These are phyloP conservation scores for Bocquillonia castaneifolia DNA, from an alignment of 441 rosid species.

Conservation along the genomic window DNA sequence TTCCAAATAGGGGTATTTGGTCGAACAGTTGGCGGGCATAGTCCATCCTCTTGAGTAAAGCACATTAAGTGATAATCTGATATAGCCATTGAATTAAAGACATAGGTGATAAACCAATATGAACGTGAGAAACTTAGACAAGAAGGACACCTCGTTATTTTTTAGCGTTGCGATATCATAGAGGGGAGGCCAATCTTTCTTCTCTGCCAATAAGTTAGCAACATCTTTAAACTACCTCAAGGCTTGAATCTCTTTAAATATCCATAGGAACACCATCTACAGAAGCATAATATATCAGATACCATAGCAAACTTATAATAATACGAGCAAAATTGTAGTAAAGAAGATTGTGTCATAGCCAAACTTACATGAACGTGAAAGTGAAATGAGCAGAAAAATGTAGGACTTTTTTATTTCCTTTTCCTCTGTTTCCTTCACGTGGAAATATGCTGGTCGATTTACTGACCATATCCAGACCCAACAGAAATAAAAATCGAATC, in stretches of 20 bases:
- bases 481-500: too few species aligned
- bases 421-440: too few species aligned
- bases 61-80: constrained; percentile 33
- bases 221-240: constrained; percentile 66
- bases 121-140: too few species aligned
- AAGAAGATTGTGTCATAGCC: not conserved
- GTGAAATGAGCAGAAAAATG: too few species aligned
- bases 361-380: too few species aligned
- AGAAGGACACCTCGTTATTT: constrained; percentile 56
- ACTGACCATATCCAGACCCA: too few species aligned
- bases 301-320: constrained; percentile 1
- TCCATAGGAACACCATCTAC: constrained; percentile 93
- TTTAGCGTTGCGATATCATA: constrained; percentile 46
- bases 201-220: constrained; percentile 63
- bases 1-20: constrained; percentile 52
- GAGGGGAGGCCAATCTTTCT: constrained; percentile 75
- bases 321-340: constrained; percentile 6
- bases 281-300: constrained; percentile 15
- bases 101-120: constrained; percentile 30
- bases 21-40: constrained; percentile 60
- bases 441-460: too few species aligned
- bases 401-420: too few species aligned
- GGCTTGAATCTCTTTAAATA: constrained; percentile 80
- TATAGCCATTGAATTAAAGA: constrained; percentile 36
- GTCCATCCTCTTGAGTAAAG: constrained; percentile 22